These are phyloP conservation scores for Aureobasidium uvarum DNA, from an alignment of 2,329 filamentous ascomycete species.

Conservation along the genomic window DNA sequence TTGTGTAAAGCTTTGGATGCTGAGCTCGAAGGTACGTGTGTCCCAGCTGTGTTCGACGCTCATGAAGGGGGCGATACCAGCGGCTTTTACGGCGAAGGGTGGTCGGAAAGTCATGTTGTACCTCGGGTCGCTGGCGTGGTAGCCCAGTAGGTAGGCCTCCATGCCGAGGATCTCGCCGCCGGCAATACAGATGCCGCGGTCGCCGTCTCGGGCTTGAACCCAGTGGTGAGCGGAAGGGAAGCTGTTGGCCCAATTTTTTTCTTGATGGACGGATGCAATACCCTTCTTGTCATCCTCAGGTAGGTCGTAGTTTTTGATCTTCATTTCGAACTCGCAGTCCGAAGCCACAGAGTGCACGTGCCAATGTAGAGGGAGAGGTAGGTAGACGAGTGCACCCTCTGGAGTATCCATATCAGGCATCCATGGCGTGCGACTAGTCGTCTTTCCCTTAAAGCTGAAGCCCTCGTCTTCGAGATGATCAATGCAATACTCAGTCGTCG, in stretches of 20 bases:
- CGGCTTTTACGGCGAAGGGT: conserved; percentile 44
- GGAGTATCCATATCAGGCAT: conserved; percentile 42
- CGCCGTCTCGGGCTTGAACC: conserved; percentile 39
- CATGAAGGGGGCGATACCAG: conserved; percentile 46
- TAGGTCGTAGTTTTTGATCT: conserved; percentile 38
- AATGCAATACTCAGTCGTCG: conserved; percentile 40
- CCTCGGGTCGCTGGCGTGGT: conserved; percentile 40
- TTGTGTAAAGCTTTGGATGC: conserved; percentile 42
- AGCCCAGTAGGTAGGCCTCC: conserved; percentile 50
- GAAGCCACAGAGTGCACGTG: conserved; percentile 51
- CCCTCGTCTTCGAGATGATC: conserved; percentile 34
- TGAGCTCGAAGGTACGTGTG: conserved; percentile 41
- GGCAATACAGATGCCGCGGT: conserved; percentile 38
- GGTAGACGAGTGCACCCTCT: conserved; percentile 46
- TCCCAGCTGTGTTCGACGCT: conserved; percentile 44
- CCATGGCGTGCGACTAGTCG: conserved; percentile 44
- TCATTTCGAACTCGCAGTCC: conserved; percentile 42
- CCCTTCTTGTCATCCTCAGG: conserved; percentile 36
- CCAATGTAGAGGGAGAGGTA: conserved; percentile 53
- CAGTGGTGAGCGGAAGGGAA: conserved; percentile 49
- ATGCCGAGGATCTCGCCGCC: conserved; percentile 44
- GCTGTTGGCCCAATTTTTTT: conserved; percentile 53
- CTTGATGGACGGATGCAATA: conserved; percentile 47
- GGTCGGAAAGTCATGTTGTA: conserved; percentile 46
- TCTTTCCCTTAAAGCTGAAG: conserved; percentile 45